Evolutionary conservation across 1,139 yeast genomes (phyloP).

Genomic region (Hyphopichia wangnamkhiaoensis): DNA sequence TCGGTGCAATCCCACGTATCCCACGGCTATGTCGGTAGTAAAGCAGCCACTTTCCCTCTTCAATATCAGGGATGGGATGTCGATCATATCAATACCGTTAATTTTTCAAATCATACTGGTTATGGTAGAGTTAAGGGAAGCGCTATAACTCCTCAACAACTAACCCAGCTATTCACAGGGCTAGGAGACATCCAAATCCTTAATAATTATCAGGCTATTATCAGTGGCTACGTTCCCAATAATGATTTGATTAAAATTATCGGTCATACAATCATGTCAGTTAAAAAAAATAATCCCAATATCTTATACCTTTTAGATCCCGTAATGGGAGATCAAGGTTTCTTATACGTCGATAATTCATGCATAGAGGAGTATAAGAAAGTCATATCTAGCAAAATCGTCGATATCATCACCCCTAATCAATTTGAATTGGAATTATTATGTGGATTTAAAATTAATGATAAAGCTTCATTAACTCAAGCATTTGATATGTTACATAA

Average conservation of each 20-base stretch:
- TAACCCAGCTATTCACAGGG: constrained; percentile 34
- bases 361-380: constrained; percentile 66
- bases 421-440: constrained; percentile 85
- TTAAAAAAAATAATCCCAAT: constrained; percentile 15
- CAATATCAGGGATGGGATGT: constrained; percentile 49
- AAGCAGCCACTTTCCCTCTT: constrained; percentile 44
- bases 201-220: constrained; percentile 24
- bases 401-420: constrained; percentile 82
- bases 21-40: constrained; percentile 49
- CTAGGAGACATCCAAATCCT: constrained; percentile 38
- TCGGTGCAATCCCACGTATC: constrained; percentile 47
- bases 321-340: constrained; percentile 91
- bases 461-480: constrained; percentile 36
- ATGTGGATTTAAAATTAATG: constrained; percentile 51
- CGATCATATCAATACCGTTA: constrained; percentile 42
- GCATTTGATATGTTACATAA: constrained; percentile 54
- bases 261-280: constrained; percentile 14
- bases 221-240: constrained; percentile 42
- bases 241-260: constrained; percentile 27
- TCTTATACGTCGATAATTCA: constrained; percentile 70
- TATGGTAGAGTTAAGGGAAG: constrained; percentile 41
- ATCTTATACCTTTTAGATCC: constrained; percentile 78
- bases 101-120: constrained; percentile 49
- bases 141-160: constrained; percentile 10
- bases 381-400: constrained; percentile 51